Percentiles rank a stretch among this genome's conserved stretches.
Conservation (phyloP, 148 eudicot genomes). For the Salicornia ramosissima region DNA sequence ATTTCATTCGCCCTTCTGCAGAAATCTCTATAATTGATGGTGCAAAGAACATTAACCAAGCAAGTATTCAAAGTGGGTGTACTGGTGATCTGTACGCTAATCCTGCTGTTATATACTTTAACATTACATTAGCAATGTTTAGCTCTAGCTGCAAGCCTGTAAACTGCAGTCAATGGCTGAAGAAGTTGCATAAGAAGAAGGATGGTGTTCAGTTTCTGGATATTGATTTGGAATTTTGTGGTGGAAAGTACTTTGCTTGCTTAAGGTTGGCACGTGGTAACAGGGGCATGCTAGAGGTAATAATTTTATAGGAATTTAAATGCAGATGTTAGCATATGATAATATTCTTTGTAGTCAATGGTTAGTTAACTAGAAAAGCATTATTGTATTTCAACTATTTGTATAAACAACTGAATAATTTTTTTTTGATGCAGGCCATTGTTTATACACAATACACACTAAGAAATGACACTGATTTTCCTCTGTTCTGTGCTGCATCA, state of each 20-base stretch:
- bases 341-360: neutral
- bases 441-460: constrained; percentile 72
- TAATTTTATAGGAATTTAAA: constrained; percentile 13
- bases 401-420: constrained; percentile 15
- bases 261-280: constrained; percentile 70
- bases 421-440: constrained; percentile 55
- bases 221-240: constrained; percentile 70
- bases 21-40: constrained; percentile 39
- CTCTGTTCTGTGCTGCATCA: constrained; percentile 55
- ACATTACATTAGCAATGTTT: constrained; percentile 59
- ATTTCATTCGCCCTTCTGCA: constrained; percentile 33
- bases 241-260: constrained; percentile 73
- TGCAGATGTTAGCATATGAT: constrained; percentile 11
- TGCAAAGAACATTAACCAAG: constrained; percentile 44
- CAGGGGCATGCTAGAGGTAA: constrained; percentile 84
- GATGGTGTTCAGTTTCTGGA: constrained; percentile 58
- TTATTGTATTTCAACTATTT: neutral
- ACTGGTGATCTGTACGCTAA: constrained; percentile 71
- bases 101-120: constrained; percentile 65
- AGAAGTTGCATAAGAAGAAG: constrained; percentile 76
- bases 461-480: constrained; percentile 56
- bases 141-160: constrained; percentile 82
- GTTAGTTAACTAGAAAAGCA: constrained; percentile 1
- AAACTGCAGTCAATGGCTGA: constrained; percentile 77
- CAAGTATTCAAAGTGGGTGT: constrained; percentile 60